Percentiles rank a stretch among this genome's conserved stretches.
Evolutionary conservation across 805 yeast species (phyloP).

Genomic region (Candida argentea): DNA sequence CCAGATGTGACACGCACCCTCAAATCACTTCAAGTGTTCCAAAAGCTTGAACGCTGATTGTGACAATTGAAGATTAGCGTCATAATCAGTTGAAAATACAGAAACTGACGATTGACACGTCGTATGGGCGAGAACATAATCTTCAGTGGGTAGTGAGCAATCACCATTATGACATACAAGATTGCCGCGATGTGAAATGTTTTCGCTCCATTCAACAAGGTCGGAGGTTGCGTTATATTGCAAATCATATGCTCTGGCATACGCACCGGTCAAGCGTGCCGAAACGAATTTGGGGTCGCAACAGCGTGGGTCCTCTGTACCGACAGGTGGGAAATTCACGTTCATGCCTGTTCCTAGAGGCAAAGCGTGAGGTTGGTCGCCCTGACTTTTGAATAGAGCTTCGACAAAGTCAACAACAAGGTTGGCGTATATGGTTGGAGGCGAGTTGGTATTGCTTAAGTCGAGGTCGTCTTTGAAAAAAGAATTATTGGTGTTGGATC

Average conservation of each 20-base stretch:
- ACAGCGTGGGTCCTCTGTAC: constrained; percentile 28
- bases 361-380: constrained; percentile 24
- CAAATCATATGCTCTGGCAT: constrained; percentile 20
- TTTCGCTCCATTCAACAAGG: constrained; percentile 9
- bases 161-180: constrained; percentile 35
- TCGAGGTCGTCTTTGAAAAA: constrained; percentile 36
- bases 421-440: constrained; percentile 36
- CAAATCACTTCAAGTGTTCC: no score
- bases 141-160: constrained; percentile 35
- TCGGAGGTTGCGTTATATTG: constrained; percentile 31
- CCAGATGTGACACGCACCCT: no score
- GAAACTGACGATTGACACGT: constrained; percentile 17
- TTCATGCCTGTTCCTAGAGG: constrained; percentile 38
- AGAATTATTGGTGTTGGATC: constrained; percentile 39
- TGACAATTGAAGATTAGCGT: constrained; percentile 12
- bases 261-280: constrained; percentile 39
- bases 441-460: constrained; percentile 25
- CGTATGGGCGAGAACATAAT: constrained; percentile 16
- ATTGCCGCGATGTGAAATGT: no score
- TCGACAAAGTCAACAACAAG: constrained; percentile 30
- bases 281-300: constrained; percentile 30
- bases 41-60: constrained; percentile 5
- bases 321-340: constrained; percentile 39
- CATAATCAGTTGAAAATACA: constrained; percentile 20
- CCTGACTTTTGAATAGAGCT: constrained; percentile 26